Percentiles rank a stretch among this genome's conserved stretches.
These are phyloP conservation scores for Silene vulgaris DNA, from an alignment of 179 eudicot species.

Conservation along the genomic window DNA sequence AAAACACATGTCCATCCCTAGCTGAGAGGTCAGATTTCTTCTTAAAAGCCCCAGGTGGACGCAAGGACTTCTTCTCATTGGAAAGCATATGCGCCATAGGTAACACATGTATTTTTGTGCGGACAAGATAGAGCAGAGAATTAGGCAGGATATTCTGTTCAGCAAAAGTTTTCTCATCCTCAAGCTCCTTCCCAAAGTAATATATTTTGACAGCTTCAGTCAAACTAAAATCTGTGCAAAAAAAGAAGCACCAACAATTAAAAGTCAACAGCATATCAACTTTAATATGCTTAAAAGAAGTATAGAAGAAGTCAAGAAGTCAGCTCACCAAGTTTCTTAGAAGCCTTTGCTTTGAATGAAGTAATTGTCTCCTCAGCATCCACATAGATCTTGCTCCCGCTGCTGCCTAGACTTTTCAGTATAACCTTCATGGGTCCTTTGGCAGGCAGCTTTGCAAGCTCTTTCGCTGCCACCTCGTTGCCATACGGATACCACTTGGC, in stretches of 20 bases:
- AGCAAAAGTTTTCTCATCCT: slow-evolving; percentile 64
- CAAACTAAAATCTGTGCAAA: slow-evolving; percentile 57
- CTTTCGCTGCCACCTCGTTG: slow-evolving; percentile 67
- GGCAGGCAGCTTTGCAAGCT: slow-evolving; percentile 62
- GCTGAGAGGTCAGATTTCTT: slow-evolving; percentile 91
- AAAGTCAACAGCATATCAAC: not conserved
- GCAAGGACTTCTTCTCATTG: slow-evolving; percentile 84
- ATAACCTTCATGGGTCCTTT: slow-evolving; percentile 81
- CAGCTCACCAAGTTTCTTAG: slow-evolving; percentile 80
- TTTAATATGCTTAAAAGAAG: slow-evolving; percentile 3
- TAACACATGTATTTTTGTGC: slow-evolving; percentile 68
- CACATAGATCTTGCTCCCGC: slow-evolving; percentile 85
- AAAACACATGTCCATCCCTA: slow-evolving; percentile 92
- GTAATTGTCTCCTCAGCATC: slow-evolving; percentile 74
- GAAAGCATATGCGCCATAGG: slow-evolving; percentile 79
- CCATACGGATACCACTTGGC: slow-evolving; percentile 91
- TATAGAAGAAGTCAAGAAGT: not conserved
- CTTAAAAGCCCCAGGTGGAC: slow-evolving; percentile 98
- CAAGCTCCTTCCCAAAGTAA: slow-evolving; percentile 80
- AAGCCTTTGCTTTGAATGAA: slow-evolving; percentile 82
- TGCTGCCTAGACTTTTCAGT: slow-evolving; percentile 89
- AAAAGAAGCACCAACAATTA: not conserved
- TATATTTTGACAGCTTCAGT: slow-evolving; percentile 67
- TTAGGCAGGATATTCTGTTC: slow-evolving; percentile 72
- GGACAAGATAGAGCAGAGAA: slow-evolving; percentile 91